These are phyloP conservation scores for Wickerhamomyces strasburgensis DNA, from an alignment of 805 yeast genomes.

Conservation along the genomic window DNA sequence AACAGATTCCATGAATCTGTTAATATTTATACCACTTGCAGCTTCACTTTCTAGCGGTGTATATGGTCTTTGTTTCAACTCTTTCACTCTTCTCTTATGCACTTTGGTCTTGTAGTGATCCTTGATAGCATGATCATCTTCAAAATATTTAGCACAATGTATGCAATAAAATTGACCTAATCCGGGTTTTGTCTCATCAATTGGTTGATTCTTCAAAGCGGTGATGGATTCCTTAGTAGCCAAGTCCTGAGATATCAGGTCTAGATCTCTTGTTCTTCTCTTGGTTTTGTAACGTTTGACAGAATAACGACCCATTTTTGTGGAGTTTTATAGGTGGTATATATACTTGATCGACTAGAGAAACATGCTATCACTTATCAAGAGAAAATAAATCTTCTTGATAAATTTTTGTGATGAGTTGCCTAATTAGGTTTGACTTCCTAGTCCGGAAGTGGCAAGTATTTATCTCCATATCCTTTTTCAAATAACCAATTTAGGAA, in stretches of 20 bases:
- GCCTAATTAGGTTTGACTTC: constrained; percentile 2
- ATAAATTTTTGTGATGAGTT: constrained; percentile 3
- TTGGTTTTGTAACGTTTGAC: constrained; percentile 86
- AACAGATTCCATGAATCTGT: constrained; percentile 59
- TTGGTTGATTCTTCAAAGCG: constrained; percentile 68
- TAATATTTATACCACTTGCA: constrained; percentile 75
- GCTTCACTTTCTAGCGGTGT: constrained; percentile 87
- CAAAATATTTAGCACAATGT: constrained; percentile 90
- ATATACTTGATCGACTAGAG: no score
- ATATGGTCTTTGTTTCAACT: constrained; percentile 73
- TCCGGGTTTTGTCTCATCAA: constrained; percentile 90
- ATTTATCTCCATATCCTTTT: neutral
- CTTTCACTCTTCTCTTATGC: constrained; percentile 84
- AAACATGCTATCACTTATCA: neutral
- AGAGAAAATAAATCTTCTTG: neutral
- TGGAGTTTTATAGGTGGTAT: no score
- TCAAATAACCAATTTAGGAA: neutral
- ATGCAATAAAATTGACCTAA: constrained; percentile 92
- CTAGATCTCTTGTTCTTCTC: constrained; percentile 80
- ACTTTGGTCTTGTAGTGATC: constrained; percentile 71
- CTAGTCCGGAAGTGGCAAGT: constrained; percentile 1
- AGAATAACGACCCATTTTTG: constrained; percentile 76
- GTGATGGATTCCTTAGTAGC: constrained; percentile 57
- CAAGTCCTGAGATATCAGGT: constrained; percentile 74
- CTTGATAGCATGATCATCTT: constrained; percentile 65